Evolutionary conservation across 768 basidiomycete genomes (phyloP).

Genomic region (Kwoniella botswanensis): DNA sequence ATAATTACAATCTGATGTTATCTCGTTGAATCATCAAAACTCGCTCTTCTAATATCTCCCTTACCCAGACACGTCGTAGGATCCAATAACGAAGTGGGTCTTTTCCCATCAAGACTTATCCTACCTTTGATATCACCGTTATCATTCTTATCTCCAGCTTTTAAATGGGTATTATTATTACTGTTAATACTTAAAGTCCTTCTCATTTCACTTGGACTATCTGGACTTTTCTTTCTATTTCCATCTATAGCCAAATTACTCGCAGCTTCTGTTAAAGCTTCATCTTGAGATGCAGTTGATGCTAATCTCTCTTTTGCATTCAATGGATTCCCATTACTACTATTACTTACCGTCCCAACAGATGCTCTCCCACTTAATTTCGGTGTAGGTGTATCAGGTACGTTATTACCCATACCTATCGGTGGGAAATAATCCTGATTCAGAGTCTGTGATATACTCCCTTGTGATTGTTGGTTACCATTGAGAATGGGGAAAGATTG

Average conservation of each 20-base stretch:
- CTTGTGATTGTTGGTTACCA: constrained; percentile 16
- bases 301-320: constrained; percentile 43
- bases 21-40: constrained; percentile 8
- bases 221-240: constrained; percentile 8
- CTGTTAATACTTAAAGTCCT: constrained; percentile 3
- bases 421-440: constrained; percentile 33
- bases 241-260: not conserved
- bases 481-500: constrained; percentile 43
- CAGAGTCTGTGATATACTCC: constrained; percentile 22
- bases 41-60: constrained; percentile 10
- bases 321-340: constrained; percentile 6
- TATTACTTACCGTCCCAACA: not conserved
- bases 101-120: constrained; percentile 6
- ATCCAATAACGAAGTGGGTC: not conserved
- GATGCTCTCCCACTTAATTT: not conserved
- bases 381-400: constrained; percentile 25
- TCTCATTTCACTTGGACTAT: constrained; percentile 25
- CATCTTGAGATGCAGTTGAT: constrained; percentile 11
- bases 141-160: not conserved
- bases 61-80: not conserved
- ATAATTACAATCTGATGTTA: not conserved
- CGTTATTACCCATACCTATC: not conserved
- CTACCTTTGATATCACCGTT: constrained; percentile 1
- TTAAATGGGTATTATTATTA: not conserved
- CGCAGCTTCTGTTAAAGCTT: constrained; percentile 4